Evolutionary conservation across 106 monocot genomes (phyloP).

Genomic region (Allium cepa): DNA sequence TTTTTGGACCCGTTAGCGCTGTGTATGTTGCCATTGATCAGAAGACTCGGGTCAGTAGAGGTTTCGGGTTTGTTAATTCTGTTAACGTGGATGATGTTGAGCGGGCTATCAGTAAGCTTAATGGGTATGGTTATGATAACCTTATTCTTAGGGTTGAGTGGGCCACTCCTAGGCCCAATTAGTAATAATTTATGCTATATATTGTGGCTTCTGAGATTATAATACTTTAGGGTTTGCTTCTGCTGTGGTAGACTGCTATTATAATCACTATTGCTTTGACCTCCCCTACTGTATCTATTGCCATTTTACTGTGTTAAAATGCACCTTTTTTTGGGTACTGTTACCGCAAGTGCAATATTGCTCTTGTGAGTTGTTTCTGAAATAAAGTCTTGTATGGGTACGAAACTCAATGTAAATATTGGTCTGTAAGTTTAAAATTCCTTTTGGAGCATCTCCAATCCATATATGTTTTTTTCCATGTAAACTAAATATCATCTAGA

Average conservation of each 20-base stretch:
- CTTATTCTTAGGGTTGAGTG: constrained; percentile 90
- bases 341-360: too few species aligned
- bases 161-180: constrained; percentile 77
- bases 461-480: too few species aligned
- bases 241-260: background rate
- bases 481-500: too few species aligned
- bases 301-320: too few species aligned
- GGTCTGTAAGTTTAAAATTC: too few species aligned
- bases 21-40: constrained; percentile 85
- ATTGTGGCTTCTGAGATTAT: background rate
- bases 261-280: background rate
- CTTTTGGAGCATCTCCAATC: too few species aligned
- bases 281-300: background rate
- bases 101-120: constrained; percentile 84
- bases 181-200: background rate
- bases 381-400: too few species aligned
- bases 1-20: constrained; percentile 79
- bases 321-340: too few species aligned
- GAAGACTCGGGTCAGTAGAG: constrained; percentile 75
- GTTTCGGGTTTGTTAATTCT: constrained; percentile 92
- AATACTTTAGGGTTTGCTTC: background rate
- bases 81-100: constrained; percentile 88
- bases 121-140: constrained; percentile 95
- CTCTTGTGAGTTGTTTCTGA: too few species aligned
- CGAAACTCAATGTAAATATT: too few species aligned